Evolutionary conservation across 1,139 yeast genomes (phyloP).

Genomic region (Candida pseudocylindracea): DNA sequence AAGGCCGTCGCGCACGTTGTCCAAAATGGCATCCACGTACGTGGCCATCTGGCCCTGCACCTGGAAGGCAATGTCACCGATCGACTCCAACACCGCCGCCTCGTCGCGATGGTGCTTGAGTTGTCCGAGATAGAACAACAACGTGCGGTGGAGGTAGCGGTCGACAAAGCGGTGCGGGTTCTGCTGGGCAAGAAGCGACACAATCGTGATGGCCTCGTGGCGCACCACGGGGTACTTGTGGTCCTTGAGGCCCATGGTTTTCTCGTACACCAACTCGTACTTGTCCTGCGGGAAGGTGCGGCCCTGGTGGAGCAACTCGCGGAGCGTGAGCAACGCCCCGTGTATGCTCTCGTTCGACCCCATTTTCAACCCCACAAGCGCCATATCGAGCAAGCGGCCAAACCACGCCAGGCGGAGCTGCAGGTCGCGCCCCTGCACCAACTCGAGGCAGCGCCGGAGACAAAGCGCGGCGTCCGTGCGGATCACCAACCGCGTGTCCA

Average conservation of each 20-base stretch:
- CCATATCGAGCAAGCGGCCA: conserved; percentile 41
- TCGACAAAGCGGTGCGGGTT: conserved; percentile 62
- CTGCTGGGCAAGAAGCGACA: conserved; percentile 68
- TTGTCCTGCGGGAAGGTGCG: conserved; percentile 24
- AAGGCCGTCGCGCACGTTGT: conserved; percentile 66
- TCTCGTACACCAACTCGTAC: conserved; percentile 61
- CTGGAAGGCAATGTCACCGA: conserved; percentile 69
- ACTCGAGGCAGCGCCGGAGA: conserved; percentile 52
- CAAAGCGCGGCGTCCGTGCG: conserved; percentile 75
- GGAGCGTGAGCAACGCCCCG: conserved; percentile 64
- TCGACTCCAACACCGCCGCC: conserved; percentile 56
- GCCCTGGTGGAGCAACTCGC: conserved; percentile 59
- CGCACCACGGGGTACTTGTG: conserved; percentile 59
- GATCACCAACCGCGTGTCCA: conserved; percentile 55
- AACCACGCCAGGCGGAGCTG: conserved; percentile 57
- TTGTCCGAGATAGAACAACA: conserved; percentile 59
- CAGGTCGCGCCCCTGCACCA: conserved; percentile 62
- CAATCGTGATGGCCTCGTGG: conserved; percentile 59
- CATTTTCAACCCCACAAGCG: conserved; percentile 15
- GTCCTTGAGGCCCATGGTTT: conserved; percentile 52
- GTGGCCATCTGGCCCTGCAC: conserved; percentile 79
- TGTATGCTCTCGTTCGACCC: conserved; percentile 44
- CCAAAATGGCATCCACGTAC: conserved; percentile 69
- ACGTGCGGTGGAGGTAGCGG: conserved; percentile 59
- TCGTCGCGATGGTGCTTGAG: conserved; percentile 61